phyloP scores from a whole-genome alignment of 805 yeast genomes.

The Pichia rugopelliculosa region DNA sequence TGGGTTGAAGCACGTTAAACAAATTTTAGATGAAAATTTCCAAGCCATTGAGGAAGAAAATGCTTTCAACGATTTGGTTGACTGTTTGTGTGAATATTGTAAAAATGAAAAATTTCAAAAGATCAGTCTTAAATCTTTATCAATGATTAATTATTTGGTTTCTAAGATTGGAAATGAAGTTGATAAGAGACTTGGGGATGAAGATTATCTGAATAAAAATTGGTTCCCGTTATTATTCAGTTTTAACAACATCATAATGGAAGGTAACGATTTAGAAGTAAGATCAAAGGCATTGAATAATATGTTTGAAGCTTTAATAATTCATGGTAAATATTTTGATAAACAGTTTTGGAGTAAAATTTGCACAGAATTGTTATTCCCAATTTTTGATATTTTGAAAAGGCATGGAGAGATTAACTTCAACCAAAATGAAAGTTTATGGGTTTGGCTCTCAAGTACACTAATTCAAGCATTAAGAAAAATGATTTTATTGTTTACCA shows the following conservation, averaged over 20 bases:
- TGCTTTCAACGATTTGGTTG: slow-evolving; percentile 56
- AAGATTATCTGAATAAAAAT: slow-evolving; percentile 42
- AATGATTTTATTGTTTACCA: slow-evolving; percentile 74
- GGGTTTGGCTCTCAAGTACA: slow-evolving; percentile 96
- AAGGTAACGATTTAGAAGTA: slow-evolving; percentile 89
- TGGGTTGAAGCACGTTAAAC: slow-evolving; percentile 55
- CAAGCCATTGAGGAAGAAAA: slow-evolving; percentile 64
- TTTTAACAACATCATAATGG: slow-evolving; percentile 84
- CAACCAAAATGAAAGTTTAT: slow-evolving; percentile 66
- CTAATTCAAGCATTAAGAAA: slow-evolving; percentile 90
- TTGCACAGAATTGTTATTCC: slow-evolving; percentile 75
- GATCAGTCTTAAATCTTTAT: slow-evolving; percentile 72
- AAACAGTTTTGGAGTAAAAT: slow-evolving; percentile 75
- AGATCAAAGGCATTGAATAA: slow-evolving; percentile 80
- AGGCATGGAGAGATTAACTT: slow-evolving; percentile 67
- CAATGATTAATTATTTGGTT: slow-evolving; percentile 57
- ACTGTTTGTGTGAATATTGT: slow-evolving; percentile 71
- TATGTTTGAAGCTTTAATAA: slow-evolving; percentile 73
- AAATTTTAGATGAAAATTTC: slow-evolving; percentile 55
- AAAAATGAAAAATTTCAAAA: slow-evolving; percentile 80
- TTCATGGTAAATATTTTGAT: slow-evolving; percentile 72
- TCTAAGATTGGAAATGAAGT: slow-evolving; percentile 46
- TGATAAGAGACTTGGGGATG: slow-evolving; percentile 18
- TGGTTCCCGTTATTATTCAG: slow-evolving; percentile 88
- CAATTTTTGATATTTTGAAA: slow-evolving; percentile 76